Percentiles rank a stretch among this genome's conserved stretches.
These are phyloP conservation scores for Agastache rugosa DNA, from an alignment of 257 asterid species.

Conservation along the genomic window DNA sequence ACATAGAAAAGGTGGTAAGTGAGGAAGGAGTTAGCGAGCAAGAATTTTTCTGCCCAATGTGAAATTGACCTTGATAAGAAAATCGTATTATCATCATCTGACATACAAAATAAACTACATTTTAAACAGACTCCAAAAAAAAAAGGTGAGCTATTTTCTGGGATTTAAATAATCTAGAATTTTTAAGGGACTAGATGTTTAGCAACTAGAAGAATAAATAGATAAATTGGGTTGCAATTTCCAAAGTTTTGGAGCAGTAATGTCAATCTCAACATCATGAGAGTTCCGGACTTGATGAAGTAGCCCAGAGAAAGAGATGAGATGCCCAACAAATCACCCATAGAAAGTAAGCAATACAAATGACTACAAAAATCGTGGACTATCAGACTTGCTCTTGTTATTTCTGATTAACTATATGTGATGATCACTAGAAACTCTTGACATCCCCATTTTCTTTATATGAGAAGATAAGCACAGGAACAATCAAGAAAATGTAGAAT, in stretches of 20 bases:
- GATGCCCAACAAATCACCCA: not conserved
- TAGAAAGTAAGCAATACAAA: not conserved
- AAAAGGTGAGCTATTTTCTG: not conserved
- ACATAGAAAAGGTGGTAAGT: not conserved
- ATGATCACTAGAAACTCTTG: not conserved
- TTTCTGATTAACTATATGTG: not conserved
- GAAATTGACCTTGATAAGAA: not conserved
- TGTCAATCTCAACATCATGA: not conserved
- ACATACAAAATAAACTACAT: conserved; percentile 1
- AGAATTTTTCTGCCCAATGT: not conserved
- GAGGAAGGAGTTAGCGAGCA: not conserved
- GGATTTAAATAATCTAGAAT: not conserved
- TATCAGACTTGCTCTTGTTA: not conserved
- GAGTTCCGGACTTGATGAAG: not conserved
- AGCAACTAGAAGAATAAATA: not conserved
- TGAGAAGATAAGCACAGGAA: not conserved
- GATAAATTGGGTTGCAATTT: not conserved
- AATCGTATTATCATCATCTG: not conserved
- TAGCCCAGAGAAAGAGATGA: conserved; percentile 1
- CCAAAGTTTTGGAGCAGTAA: conserved; percentile 11
- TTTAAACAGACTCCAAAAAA: not conserved
- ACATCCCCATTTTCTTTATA: not conserved
- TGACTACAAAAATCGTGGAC: not conserved
- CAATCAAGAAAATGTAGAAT: not conserved
- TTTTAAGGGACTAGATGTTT: not conserved